phyloP scores from a whole-genome alignment of 2,329 filamentous ascomycete species.

The Colletotrichum lini region DNA sequence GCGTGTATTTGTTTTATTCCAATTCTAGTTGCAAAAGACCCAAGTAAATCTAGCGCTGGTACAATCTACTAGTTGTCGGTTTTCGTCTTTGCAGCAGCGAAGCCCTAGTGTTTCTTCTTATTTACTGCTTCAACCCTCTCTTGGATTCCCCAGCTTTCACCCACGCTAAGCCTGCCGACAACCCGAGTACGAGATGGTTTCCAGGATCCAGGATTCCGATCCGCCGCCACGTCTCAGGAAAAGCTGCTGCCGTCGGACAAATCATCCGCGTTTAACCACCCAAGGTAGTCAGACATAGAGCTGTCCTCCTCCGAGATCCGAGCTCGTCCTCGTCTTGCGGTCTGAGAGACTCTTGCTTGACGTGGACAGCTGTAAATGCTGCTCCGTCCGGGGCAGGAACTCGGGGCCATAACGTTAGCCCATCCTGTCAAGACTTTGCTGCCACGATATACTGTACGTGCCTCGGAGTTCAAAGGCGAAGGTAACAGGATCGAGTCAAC shows the following conservation, averaged over 20 bases:
- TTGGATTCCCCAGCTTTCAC: background rate
- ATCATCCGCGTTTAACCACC: background rate
- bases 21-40: no score
- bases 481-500: no score
- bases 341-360: background rate
- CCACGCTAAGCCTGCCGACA: background rate
- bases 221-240: slow-evolving; percentile 2
- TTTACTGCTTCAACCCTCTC: background rate
- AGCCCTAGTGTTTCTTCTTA: no score
- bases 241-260: background rate
- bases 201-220: background rate
- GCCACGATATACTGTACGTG: no score
- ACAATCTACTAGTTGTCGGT: no score
- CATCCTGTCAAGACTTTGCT: background rate
- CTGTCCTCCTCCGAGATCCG: no score
- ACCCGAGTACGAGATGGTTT: background rate
- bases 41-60: no score
- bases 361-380: background rate
- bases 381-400: no score
- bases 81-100: no score
- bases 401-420: background rate
- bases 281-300: background rate
- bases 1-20: no score
- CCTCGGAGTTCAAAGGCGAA: no score
- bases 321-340: background rate